These are phyloP conservation scores for Fusarium acutatum DNA, from an alignment of 2,329 filamentous ascomycete genomes.

Conservation along the genomic window DNA sequence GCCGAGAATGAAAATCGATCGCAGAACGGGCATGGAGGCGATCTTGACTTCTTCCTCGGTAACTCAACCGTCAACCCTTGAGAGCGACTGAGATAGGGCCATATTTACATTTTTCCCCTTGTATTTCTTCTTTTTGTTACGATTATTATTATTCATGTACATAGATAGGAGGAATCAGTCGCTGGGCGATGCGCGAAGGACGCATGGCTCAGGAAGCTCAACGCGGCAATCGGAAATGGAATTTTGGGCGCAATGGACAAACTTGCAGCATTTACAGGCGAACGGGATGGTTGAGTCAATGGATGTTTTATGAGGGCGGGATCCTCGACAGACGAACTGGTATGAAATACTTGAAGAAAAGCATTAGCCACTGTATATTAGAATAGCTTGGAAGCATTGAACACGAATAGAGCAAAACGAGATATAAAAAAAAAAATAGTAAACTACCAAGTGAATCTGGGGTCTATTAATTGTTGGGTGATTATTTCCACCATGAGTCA, in stretches of 20 bases:
- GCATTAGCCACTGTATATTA: constrained; percentile 24
- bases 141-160: background rate
- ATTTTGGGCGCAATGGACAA: constrained; percentile 12
- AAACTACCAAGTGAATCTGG: background rate
- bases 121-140: background rate
- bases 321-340: constrained; percentile 14
- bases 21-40: constrained; percentile 71
- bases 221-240: background rate
- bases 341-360: constrained; percentile 22
- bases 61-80: constrained; percentile 32
- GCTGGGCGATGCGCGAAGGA: background rate
- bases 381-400: background rate
- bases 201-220: background rate
- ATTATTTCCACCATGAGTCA: background rate
- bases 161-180: background rate
- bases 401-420: background rate
- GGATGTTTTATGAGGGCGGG: constrained; percentile 22
- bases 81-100: background rate
- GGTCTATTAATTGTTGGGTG: background rate
- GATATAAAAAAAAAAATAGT: background rate
- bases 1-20: constrained; percentile 77
- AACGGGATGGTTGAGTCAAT: constrained; percentile 9
- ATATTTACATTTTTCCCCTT: background rate
- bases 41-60: constrained; percentile 79
- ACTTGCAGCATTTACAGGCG: constrained; percentile 35